Evolutionary conservation across 805 yeast species (phyloP).

Genomic region (Wickerhamomyces alni): DNA sequence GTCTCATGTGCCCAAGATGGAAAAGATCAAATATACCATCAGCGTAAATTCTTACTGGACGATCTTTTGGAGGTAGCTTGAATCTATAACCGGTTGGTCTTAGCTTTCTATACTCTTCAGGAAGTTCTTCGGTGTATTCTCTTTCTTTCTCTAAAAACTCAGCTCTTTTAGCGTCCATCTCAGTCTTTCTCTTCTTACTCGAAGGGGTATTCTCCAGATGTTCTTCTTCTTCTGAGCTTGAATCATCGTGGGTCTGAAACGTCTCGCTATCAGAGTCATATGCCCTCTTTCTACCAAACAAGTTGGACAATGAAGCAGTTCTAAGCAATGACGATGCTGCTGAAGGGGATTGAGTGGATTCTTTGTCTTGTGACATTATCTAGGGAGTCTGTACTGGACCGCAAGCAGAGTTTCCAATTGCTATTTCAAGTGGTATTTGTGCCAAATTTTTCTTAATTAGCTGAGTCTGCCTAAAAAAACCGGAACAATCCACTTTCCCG

Average conservation of each 20-base stretch:
- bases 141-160: conserved; percentile 41
- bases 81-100: conserved; percentile 76
- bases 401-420: no score
- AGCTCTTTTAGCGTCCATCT: conserved; percentile 19
- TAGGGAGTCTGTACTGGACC: no score
- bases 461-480: no score
- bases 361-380: conserved; percentile 1
- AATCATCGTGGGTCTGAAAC: background rate
- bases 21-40: conserved; percentile 97
- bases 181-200: conserved; percentile 20
- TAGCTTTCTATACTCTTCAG: conserved; percentile 65
- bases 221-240: conserved; percentile 4
- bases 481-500: no score
- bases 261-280: conserved; percentile 12
- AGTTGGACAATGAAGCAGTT: conserved; percentile 15
- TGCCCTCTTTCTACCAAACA: conserved; percentile 14
- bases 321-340: conserved; percentile 6
- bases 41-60: conserved; percentile 92
- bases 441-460: no score
- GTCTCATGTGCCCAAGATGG: conserved; percentile 97
- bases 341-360: background rate
- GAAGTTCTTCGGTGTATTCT: conserved; percentile 56
- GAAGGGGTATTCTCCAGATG: background rate
- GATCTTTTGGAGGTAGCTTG: conserved; percentile 76
- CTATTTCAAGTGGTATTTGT: no score